Evolutionary conservation across 768 basidiomycete species (phyloP).

Genomic region (Podaxis mareebaensis): DNA sequence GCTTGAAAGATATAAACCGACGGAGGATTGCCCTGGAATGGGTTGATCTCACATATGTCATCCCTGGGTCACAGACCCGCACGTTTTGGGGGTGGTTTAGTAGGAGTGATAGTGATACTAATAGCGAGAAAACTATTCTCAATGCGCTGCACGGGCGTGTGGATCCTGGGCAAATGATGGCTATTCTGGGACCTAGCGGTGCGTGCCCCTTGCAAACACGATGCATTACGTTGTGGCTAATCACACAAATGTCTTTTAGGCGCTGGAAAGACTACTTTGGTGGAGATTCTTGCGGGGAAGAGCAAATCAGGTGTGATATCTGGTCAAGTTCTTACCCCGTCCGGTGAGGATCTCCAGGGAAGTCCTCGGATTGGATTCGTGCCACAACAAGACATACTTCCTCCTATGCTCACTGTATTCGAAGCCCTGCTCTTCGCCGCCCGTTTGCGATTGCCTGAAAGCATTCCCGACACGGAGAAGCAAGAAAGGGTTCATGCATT

Average conservation of each 20-base stretch:
- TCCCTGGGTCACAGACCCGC: constrained; percentile 33
- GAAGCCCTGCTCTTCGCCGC: constrained; percentile 88
- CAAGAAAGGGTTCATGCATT: constrained; percentile 64
- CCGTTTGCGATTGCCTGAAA: constrained; percentile 79
- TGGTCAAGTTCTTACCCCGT: constrained; percentile 64
- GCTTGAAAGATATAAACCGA: constrained; percentile 36
- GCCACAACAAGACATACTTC: constrained; percentile 83
- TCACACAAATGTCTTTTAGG: constrained; percentile 34
- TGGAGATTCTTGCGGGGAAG: constrained; percentile 88
- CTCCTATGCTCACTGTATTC: constrained; percentile 74
- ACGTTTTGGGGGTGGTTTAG: constrained; percentile 17
- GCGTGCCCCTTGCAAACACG: constrained; percentile 21
- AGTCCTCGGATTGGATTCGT: constrained; percentile 78
- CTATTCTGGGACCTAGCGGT: constrained; percentile 91
- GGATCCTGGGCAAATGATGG: constrained; percentile 83
- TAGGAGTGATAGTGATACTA: constrained; percentile 18
- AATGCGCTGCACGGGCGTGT: constrained; percentile 70
- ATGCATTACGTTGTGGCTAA: constrained; percentile 2
- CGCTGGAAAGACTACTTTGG: constrained; percentile 89
- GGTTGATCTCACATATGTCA: constrained; percentile 66
- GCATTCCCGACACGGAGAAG: constrained; percentile 61
- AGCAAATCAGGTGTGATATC: constrained; percentile 68
- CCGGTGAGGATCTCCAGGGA: constrained; percentile 22
- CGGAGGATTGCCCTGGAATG: constrained; percentile 69
- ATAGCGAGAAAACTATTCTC: constrained; percentile 65